Evolutionary conservation across 2,329 filamentous ascomycete species (phyloP).

Genomic region (Ceratocystis colombiana): DNA sequence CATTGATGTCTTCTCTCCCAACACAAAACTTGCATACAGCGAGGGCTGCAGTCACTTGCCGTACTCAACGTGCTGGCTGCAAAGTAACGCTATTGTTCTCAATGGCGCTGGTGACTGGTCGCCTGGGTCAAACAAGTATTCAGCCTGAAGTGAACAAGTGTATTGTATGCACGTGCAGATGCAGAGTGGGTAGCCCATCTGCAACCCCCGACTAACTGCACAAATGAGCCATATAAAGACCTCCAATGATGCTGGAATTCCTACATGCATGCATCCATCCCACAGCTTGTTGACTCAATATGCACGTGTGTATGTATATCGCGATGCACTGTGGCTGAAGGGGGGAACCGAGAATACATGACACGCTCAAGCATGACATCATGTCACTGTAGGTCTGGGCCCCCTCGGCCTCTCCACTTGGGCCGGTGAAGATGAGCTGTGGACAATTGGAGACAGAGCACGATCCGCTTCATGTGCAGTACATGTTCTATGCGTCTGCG

Average conservation of each 20-base stretch:
- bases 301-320: background rate
- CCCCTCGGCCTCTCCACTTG: constrained; percentile 6
- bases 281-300: background rate
- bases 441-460: background rate
- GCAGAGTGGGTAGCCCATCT: constrained; percentile 1
- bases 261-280: background rate
- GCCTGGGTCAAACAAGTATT: background rate
- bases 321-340: background rate
- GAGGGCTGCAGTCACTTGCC: background rate
- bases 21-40: background rate
- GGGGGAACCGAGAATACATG: background rate
- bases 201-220: background rate
- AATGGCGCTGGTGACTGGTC: background rate
- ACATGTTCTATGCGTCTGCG: background rate
- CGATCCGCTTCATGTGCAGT: constrained; percentile 8
- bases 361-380: constrained; percentile 5
- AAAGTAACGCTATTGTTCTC: background rate
- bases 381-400: background rate
- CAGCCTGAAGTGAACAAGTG: background rate
- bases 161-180: constrained; percentile 8
- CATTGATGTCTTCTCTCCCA: background rate
- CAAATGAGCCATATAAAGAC: background rate
- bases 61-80: background rate
- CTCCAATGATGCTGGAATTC: background rate
- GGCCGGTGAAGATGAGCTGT: background rate